Percentiles rank a stretch among this genome's conserved stretches.
These are phyloP conservation scores for Penicillium hesseltinei DNA, from an alignment of 2,329 filamentous ascomycete species.

Conservation along the genomic window DNA sequence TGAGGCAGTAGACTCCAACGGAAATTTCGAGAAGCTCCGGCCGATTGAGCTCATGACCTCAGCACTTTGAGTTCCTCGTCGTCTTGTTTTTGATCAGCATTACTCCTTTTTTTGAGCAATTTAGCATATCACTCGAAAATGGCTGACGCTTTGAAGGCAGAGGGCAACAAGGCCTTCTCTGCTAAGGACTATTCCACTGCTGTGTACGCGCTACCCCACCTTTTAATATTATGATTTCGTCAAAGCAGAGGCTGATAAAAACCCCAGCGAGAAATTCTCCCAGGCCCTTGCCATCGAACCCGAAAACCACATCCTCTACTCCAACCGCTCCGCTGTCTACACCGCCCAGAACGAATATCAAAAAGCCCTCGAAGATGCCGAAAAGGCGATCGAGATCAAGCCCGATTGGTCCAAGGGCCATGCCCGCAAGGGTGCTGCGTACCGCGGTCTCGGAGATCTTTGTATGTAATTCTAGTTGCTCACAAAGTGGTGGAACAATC, in stretches of 20 bases:
- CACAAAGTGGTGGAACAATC: not conserved
- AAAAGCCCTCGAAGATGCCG: slow-evolving; percentile 81
- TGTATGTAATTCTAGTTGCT: slow-evolving; percentile 43
- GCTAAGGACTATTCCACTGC: slow-evolving; percentile 96
- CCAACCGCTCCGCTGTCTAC: slow-evolving; percentile 85
- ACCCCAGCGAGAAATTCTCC: slow-evolving; percentile 80
- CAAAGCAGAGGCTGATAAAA: slow-evolving; percentile 10
- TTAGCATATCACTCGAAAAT: slow-evolving; percentile 41
- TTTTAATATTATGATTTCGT: slow-evolving; percentile 6
- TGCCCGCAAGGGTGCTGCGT: slow-evolving; percentile 86
- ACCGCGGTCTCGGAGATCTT: slow-evolving; percentile 84
- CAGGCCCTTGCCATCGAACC: slow-evolving; percentile 87
- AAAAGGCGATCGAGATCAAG: slow-evolving; percentile 91
- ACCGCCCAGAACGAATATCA: slow-evolving; percentile 88
- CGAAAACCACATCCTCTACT: slow-evolving; percentile 93
- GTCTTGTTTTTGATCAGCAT: slow-evolving; percentile 11
- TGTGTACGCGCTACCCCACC: slow-evolving; percentile 64
- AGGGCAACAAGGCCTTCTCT: slow-evolving; percentile 97
- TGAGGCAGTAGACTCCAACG: slow-evolving; percentile 26
- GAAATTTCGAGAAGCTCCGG: slow-evolving; percentile 49
- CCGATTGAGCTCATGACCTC: slow-evolving; percentile 24
- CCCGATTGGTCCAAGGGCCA: slow-evolving; percentile 98
- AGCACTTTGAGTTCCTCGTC: slow-evolving; percentile 1
- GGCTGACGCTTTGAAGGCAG: slow-evolving; percentile 85
- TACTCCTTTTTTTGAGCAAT: not conserved